These are phyloP conservation scores for Abrus pulchellus DNA, from an alignment of 306 rosid genomes.

Conservation along the genomic window DNA sequence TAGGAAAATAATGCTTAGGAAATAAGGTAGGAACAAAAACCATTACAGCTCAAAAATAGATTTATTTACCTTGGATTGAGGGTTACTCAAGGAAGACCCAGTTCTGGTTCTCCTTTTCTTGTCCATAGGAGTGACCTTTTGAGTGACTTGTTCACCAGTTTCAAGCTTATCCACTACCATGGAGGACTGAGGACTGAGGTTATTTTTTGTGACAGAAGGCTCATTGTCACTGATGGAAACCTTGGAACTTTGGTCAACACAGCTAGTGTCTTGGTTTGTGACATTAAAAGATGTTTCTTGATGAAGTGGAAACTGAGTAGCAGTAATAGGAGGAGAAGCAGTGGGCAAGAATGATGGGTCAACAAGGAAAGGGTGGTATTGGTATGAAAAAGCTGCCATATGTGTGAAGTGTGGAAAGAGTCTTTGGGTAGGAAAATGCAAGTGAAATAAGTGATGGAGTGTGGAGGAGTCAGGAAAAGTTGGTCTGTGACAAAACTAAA, in stretches of 20 bases:
- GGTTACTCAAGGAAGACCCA: constrained; percentile 49
- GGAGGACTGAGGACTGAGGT: constrained; percentile 68
- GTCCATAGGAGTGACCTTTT: constrained; percentile 50
- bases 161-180: constrained; percentile 70
- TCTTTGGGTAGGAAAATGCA: constrained; percentile 35
- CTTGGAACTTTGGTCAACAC: constrained; percentile 59
- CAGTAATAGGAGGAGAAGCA: neutral
- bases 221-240: constrained; percentile 59
- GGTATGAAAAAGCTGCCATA: constrained; percentile 81
- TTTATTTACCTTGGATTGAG: constrained; percentile 62
- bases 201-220: constrained; percentile 57
- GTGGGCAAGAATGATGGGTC: constrained; percentile 60
- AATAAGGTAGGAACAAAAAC: too few relatives aligned
- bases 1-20: too few relatives aligned
- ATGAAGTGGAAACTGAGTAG: constrained; percentile 48
- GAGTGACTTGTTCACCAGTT: constrained; percentile 66
- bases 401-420: constrained; percentile 4
- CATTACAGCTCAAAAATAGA: too few relatives aligned
- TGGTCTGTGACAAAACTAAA: constrained; percentile 54
- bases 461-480: constrained; percentile 50
- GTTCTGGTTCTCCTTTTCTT: constrained; percentile 64
- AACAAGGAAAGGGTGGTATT: constrained; percentile 59
- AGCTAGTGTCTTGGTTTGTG: constrained; percentile 54
- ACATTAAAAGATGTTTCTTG: constrained; percentile 43
- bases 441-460: constrained; percentile 53